Base-by-base conservation (phyloP, 78 protist species). In the Mastigamoeba balamuthi region DNA sequence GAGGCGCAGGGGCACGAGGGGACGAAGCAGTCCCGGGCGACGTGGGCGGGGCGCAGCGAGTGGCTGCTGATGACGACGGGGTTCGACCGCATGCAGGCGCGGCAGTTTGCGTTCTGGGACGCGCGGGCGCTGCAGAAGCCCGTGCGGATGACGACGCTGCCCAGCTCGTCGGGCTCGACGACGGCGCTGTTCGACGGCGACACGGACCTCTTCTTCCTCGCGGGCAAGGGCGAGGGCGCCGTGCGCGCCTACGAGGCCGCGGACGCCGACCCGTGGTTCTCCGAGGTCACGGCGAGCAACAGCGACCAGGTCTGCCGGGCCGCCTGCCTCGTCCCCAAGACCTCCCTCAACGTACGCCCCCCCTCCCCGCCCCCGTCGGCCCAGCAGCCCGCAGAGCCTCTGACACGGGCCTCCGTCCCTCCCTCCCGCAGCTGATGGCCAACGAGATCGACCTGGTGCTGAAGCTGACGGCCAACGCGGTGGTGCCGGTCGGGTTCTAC, bases 161-260 rank as follows among this genome's bases (percentile, higher is more conserved):
- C 92, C 88, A 76, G 40, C 36, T 86, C 69, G 30, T 87, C 93
- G 6, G 94, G 96, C 44, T 53, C 89, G 17, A 40, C 93, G 25
- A 70, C 83, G 2, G 92, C 95, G 40, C 71, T 89, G 77, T 95
- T 86, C 68, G 98, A 95, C 69, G 75, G 36, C 40, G 98, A 95
- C 85, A 79, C 93, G 25, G 66, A 68, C 58, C 4, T 95, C 5
- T 29, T 95, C 35, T 94, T 80, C 76, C 74, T 95, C n/a, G 88
- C 94, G 1, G 98, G 98, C 66, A 88, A 40, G 40, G 88, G 88
- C 52, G 88, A 77, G 70, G 88, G 96, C 40, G 90, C 85, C 66
- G 82, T 91, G 58, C 86, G 94, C 65, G 83, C 81, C 67, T 95
- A 80, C 81, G 97, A 92, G 33, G 10, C 33, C 17, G 17, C 33